phyloP scores from a whole-genome alignment of 2,329 filamentous ascomycete species.

The Davidsoniella eucalypti region DNA sequence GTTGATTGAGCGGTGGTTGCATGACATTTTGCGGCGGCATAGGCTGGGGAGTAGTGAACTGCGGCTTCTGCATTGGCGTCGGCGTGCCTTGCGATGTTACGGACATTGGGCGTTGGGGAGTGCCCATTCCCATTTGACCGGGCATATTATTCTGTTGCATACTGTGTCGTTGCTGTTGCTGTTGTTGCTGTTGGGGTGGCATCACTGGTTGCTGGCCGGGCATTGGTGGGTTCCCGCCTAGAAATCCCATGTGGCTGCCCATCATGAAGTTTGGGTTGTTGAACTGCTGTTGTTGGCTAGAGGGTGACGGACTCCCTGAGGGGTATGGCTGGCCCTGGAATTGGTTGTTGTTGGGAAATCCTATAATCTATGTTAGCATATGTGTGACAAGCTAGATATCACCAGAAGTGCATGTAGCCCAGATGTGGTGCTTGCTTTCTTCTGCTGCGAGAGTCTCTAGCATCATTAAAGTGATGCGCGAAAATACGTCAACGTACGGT shows the following conservation, averaged over 20 bases:
- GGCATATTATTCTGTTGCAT: constrained; percentile 30
- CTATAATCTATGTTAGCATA: constrained; percentile 2
- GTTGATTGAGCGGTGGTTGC: constrained; percentile 19
- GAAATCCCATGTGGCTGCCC: constrained; percentile 18
- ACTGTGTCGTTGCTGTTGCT: constrained; percentile 40
- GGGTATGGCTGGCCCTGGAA: constrained; percentile 8
- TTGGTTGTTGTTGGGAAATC: constrained; percentile 7
- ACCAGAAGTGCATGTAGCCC: background rate
- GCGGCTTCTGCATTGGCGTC: constrained; percentile 18
- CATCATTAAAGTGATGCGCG: too few relatives aligned
- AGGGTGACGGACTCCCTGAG: constrained; percentile 2
- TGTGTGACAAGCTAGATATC: background rate
- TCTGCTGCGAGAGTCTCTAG: too few relatives aligned
- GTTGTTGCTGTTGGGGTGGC: constrained; percentile 41
- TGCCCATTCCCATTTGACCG: constrained; percentile 17
- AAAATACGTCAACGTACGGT: background rate
- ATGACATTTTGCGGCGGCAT: constrained; percentile 18
- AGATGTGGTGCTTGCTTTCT: background rate
- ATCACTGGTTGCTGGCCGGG: constrained; percentile 38
- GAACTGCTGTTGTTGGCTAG: constrained; percentile 13
- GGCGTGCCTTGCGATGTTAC: constrained; percentile 21
- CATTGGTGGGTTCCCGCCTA: constrained; percentile 40
- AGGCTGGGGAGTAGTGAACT: constrained; percentile 14
- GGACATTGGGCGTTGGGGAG: constrained; percentile 19
- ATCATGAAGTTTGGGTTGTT: constrained; percentile 15